Base-by-base conservation (phyloP, 208 protist genomes). In the Acanthamoeba sp. region DNA sequence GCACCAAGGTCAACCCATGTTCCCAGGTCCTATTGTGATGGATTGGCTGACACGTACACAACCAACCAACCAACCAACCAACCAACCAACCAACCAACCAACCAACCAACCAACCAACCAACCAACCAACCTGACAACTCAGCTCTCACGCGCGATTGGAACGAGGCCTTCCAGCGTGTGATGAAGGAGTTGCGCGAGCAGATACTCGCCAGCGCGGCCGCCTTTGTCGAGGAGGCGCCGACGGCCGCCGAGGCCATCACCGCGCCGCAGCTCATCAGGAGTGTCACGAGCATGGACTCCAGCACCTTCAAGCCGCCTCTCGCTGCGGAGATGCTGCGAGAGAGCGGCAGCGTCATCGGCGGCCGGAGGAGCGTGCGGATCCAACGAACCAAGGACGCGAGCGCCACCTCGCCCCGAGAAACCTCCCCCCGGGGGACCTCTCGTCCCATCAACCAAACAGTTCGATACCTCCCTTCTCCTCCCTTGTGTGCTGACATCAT, bases 181-280 rank as follows among this genome's bases (percentile, higher is more conserved):
- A 71, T 71, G 62, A 71, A 71, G n/a, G 62, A 71, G 29, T 29
- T 71, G 29, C 62, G 62, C 29, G 62, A 71, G 29, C 62, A 71
- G 62, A 71, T 71, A 6, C 29, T 71, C 12, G 62, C 62, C 62
- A 71, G 29, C 62, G 62, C 62, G 5, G 62, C 62, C 14, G 32
- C 29, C 29, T 71, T 71, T 36, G 62, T 36, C 29, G 62, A 71
- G n/a, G 62, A 71, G 62, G 62, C 9, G 4, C 16, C 48, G 48
- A 14, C 29, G 12, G 16, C 22, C 10, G 62, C n/a, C 18, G 50
- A 55, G 29, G 62, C 62, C 14, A 38, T 71, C 29, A 38, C 62
- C 14, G 29, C 62, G 14, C 62, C 62, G 6, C 62, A 71, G 62
- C 62, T 71, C 27, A 12, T 71, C 29, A 32, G 62, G 62, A 71